Percentiles rank a stretch among this genome's conserved stretches.
Conservation (phyloP, 805 yeast species). For the Debaryomyces castellii region DNA sequence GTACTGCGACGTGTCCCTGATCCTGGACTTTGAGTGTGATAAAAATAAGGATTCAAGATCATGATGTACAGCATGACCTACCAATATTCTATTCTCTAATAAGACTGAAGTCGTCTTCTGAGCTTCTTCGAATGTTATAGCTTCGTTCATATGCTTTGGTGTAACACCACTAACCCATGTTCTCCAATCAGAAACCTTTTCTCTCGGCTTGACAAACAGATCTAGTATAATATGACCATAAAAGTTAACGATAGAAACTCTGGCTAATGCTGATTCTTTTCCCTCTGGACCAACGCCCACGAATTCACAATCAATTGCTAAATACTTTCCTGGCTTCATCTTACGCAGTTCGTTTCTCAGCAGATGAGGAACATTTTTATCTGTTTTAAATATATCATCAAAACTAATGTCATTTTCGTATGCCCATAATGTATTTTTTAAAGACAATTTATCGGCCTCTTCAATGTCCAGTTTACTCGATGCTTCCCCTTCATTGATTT, state of each 20-base stretch:
- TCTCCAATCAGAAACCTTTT: conserved; percentile 83
- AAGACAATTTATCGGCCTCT: conserved; percentile 7
- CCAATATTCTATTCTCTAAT: conserved; percentile 55
- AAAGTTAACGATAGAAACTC: conserved; percentile 85
- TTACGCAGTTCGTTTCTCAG: conserved; percentile 22
- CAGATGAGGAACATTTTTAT: background rate
- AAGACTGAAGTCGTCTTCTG: conserved; percentile 55
- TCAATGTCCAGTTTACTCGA: background rate
- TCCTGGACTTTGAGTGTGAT: conserved; percentile 61
- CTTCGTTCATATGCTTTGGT: conserved; percentile 66
- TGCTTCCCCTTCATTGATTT: conserved; percentile 2
- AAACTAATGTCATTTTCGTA: conserved; percentile 20
- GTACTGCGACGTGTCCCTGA: conserved; percentile 74
- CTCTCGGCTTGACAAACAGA: conserved; percentile 71
- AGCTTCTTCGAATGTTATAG: conserved; percentile 66
- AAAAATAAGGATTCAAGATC: conserved; percentile 70
- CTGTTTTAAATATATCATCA: conserved; percentile 9
- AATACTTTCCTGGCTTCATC: conserved; percentile 61
- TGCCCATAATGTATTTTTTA: conserved; percentile 24
- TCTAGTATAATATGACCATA: conserved; percentile 74
- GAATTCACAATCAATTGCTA: conserved; percentile 92
- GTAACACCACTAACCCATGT: conserved; percentile 89
- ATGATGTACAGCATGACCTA: conserved; percentile 84
- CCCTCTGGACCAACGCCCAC: conserved; percentile 88
- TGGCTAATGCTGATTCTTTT: conserved; percentile 66